Base-by-base conservation (phyloP, 2,329 filamentous ascomycete genomes). In the Pseudogymnoascus sp. region DNA sequence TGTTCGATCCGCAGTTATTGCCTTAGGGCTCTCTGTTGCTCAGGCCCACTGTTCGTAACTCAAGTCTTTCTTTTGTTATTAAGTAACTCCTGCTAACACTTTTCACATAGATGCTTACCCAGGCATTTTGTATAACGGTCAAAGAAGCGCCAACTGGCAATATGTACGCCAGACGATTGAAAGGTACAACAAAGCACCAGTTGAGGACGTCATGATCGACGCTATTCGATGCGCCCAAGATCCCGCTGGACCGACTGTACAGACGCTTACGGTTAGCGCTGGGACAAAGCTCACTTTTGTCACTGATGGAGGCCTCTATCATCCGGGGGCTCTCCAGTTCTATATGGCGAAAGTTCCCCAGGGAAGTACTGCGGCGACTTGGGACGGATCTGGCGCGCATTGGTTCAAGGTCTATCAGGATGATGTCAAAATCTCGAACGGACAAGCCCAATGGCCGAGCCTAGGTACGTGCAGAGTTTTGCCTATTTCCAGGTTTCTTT, bases 191-290 rank as follows among this genome's bases (percentile, higher is more conserved):
- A 39, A 39, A 39, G 38, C 38, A n/a, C 38, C 38, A 6, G 38
- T 39, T 39, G 38, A 39, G 38, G 61, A 35, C 4, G 69, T 75
- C 38, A 72, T 73, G 23, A 66, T 68, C 38, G 74, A 74, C 63
- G 74, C 75, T 59, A 71, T 74, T 61, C 75, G 73, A 64, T 74
- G 74, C 21, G 64, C 68, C 63, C 70, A 71, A 33, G 67, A 73
- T 61, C 72, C 70, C 49, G 70, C 59, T 8, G 52, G 43, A 8
- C 39, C 58, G 7, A 58, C 12, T 29, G 35, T n/a, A 29, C 26
- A 62, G 14, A 55, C 45, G n/a, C 45, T 55, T 19, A n/a, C 45
- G 8, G 45, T 55, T 33, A 26, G 8, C 19, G 45, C 45, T 12
- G 45, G 45, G 23, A n/a, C 23, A 26, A 55, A 19, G 19, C 19